phyloP scores from a whole-genome alignment of 306 rosid genomes.

The Pterocarpus macrocarpus region DNA sequence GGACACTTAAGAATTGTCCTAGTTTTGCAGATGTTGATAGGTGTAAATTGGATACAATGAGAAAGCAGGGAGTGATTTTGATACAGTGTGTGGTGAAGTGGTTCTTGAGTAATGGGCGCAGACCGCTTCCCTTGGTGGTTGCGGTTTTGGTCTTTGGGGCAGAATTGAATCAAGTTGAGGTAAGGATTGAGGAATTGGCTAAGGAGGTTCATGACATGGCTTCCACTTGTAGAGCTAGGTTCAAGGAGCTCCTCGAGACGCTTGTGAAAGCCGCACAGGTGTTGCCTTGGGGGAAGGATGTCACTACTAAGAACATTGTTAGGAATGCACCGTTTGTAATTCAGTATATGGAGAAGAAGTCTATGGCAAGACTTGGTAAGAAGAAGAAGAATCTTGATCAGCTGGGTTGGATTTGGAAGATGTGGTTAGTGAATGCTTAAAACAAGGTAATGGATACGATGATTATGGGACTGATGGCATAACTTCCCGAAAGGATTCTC shows the following conservation, averaged over 20 bases:
- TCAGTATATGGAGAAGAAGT: conserved; percentile 80
- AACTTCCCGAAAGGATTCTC: conserved; percentile 48
- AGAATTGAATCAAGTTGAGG: conserved; percentile 63
- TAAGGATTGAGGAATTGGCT: conserved; percentile 62
- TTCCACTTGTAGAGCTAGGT: conserved; percentile 69
- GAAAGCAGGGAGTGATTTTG: conserved; percentile 74
- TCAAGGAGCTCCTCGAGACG: conserved; percentile 67
- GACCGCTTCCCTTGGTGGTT: conserved; percentile 77
- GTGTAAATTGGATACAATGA: conserved; percentile 54
- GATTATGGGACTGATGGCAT: conserved; percentile 43
- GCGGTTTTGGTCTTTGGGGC: conserved; percentile 76
- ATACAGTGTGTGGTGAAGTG: conserved; percentile 77
- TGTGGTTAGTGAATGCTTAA: conserved; percentile 61
- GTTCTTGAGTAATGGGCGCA: conserved; percentile 79
- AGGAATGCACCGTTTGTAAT: conserved; percentile 71
- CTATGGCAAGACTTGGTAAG: conserved; percentile 55
- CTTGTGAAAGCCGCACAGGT: conserved; percentile 80
- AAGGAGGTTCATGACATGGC: conserved; percentile 64
- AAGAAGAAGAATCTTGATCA: conserved; percentile 48
- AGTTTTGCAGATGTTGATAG: conserved; percentile 41
- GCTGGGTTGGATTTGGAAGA: conserved; percentile 60
- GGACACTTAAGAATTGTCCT: conserved; percentile 54
- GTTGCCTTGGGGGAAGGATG: conserved; percentile 91
- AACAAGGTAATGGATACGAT: conserved; percentile 49
- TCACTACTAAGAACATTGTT: conserved; percentile 66